Base-by-base conservation (phyloP, 768 basidiomycete genomes). In the Termitomyces heimii region DNA sequence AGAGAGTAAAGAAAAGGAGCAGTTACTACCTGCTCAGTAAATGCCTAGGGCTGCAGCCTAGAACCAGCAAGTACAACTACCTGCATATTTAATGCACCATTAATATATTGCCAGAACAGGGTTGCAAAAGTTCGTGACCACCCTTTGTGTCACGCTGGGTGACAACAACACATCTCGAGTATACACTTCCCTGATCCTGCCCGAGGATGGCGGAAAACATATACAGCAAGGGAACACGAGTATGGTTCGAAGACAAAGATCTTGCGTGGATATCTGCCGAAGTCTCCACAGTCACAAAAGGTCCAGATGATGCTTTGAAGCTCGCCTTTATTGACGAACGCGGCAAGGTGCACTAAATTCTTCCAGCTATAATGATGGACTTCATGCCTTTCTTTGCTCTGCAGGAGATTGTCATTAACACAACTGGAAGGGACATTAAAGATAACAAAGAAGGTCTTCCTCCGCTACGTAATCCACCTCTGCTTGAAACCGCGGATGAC, bases 401-500 rank as follows among this genome's bases (percentile, higher is more conserved):
- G 16, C 66, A 94, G 93, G 92, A 94, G 81, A 83, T 83, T 50
- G 74, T 78, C 37, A 79, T 95, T 50, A 86, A 86, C 62, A 93
- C 94, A 9, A 89, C 88, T 13, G 82, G 81, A 42, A 86, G 86
- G 69, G 84, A 88, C 59, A 88, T 94, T 70, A 89, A 83, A 67
- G 87, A 88, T 67, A 85, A 84, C 46, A 86, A 86, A 66, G 85
- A 85, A 62, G 83, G 81, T 51, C 80, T 98, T 8, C 97, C 97
- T 44, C 97, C 95, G 43, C 76, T 99, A 66, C 88, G 95, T 63
- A 98, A 99, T 74, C 97, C 97, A 32, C 97, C 96, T 34, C 75
- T 98, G 52, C 78, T 99, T 59, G 97, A 99, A 77, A 93, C 92
- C 18, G 93, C 94, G 31, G 97, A 99, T 74, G 97, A 99, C 79